Base-by-base conservation (phyloP, 805 yeast genomes). In the Candida tallmaniae region DNA sequence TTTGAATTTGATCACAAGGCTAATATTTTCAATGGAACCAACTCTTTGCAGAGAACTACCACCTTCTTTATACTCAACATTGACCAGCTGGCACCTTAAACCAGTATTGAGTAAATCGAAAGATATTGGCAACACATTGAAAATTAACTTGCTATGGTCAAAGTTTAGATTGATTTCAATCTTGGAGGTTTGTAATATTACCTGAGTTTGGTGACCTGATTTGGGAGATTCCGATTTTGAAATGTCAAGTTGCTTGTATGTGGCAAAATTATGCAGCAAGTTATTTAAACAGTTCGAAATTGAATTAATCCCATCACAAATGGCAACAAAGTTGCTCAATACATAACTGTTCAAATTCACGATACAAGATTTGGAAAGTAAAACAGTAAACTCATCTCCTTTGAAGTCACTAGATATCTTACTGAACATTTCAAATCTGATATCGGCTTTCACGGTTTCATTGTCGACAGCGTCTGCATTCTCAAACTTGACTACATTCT, bases 361-460 rank as follows among this genome's bases (percentile, higher is more conserved):
- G 3, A 14, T 23, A 6, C 36, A 39, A 11, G 19, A 13, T 18
- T 46, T 46, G 2, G 49, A 45, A 8, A 43, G 27, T 15, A 44
- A 33, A 1, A 37, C 20, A 9, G 44, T 44, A 22, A 36, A 32
- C 17, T 45, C 48, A 28, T 29, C 35, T 3, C 32, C 33, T 28
- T 39, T 39, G 10, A 26, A 23, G 16, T 39, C 41, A 9, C 36
- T 38, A 12, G 46, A 39, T 11, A 39, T 32, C 17, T 39, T 44
- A 20, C 35, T 31, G 31, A 67, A 63, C 15, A 67, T 38, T 47
- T 79, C 83, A 48, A 78, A 74, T 22, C 80, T 48, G 2, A 79
- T 31, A 43, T 79, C 85, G 5, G 73, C 70, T 26, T 65, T 67
- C 1, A 45, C 31, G 13, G 18, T 6, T 5, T 29, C 36, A 4